Evolutionary conservation across 768 basidiomycete species (phyloP), one percentile per base, ranked within the genome.

Genomic region (Lactarius akahatsu): DNA sequence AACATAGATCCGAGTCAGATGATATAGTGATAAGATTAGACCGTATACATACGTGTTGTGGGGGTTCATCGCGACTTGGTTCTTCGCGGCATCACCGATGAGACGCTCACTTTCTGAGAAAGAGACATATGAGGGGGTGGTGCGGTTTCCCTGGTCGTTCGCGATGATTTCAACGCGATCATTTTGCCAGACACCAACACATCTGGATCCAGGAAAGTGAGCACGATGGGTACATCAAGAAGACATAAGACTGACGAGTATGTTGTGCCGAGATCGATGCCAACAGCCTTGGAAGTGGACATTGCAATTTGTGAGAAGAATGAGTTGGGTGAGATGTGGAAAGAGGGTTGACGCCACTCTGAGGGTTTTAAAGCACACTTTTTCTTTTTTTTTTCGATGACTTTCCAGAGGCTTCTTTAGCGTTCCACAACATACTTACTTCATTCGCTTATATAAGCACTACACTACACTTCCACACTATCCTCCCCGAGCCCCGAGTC

Each of bases 101-200:
- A 98, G 86, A 82, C 96, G 95, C 84, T 98, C 96, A 69, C 82
- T 89, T 74, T 93, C 92, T 70, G 92, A 91, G 84, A 96, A 96
- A 59, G 95, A 88, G 78, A 97, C 95, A 77, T 96, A 96, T 9
- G 95, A 96, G 18, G 95, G 94, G 8, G 94, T 96, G 10, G 95
- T 96, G 65, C 94, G 90, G 82, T 96, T 93, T 77, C 92, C 91
- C 82, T 93, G 92, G 79, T 94, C 91, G 74, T 94, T 94, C 80
- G 91, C 91, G 76, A 98, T 98, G 82, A 97, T 97, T 81, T 97
- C 96, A 71, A 97, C 96, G 77, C 96, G 92, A 83, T 98, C 96
- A 75, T 97, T 95, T 85, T 96, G 93, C 95, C 96, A 98, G 69
- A 98, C 96, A 85, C 92, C 96, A 74, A 98, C 96, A 79, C 96